Evolutionary conservation across 768 basidiomycete species (phyloP).

Genomic region (Tricholoma bakamatsutake): DNA sequence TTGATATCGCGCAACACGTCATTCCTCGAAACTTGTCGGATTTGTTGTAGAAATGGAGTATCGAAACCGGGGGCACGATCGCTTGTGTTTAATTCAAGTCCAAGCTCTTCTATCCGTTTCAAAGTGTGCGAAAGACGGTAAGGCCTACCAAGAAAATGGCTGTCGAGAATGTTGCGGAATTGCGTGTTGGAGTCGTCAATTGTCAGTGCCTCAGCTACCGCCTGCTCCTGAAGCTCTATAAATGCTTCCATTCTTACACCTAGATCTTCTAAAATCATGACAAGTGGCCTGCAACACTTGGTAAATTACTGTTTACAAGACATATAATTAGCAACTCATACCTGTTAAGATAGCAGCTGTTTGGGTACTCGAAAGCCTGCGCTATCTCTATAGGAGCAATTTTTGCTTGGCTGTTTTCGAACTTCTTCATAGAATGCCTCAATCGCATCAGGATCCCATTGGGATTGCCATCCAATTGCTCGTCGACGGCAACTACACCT

Average conservation of each 20-base stretch:
- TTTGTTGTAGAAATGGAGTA: conserved; percentile 49
- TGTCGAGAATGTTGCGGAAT: conserved; percentile 43
- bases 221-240: conserved; percentile 51
- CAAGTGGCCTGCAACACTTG: conserved; percentile 44
- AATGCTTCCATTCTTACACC: conserved; percentile 57
- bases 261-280: conserved; percentile 77
- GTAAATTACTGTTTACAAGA: not conserved
- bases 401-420: conserved; percentile 42
- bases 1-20: conserved; percentile 71
- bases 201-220: conserved; percentile 50
- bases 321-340: conserved; percentile 20
- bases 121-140: conserved; percentile 51
- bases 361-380: conserved; percentile 53
- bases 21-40: conserved; percentile 57
- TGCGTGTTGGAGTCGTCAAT: conserved; percentile 51
- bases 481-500: conserved; percentile 71
- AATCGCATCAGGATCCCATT: conserved; percentile 62
- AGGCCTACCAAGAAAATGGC: conserved; percentile 36
- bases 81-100: conserved; percentile 40
- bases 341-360: conserved; percentile 68
- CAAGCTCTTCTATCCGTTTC: conserved; percentile 38
- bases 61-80: conserved; percentile 33
- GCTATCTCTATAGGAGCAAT: conserved; percentile 72
- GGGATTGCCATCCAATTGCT: conserved; percentile 35
- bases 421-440: conserved; percentile 73